Conservation (phyloP, 2,329 filamentous ascomycete genomes). For the Talaromyces islandicus region DNA sequence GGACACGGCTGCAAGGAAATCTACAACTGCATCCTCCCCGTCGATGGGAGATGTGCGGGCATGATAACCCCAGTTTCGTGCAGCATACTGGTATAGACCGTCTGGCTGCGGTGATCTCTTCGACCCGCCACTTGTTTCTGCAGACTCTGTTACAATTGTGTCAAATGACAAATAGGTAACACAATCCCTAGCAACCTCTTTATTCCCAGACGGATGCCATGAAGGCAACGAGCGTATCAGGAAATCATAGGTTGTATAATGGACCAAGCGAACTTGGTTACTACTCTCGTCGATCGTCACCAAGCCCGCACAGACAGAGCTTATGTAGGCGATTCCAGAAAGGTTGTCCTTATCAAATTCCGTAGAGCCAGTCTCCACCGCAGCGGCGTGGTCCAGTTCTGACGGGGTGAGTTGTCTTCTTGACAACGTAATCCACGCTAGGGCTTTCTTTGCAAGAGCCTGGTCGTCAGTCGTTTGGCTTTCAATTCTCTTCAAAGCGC, state of each 20-base stretch:
- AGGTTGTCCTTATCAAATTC: constrained; percentile 14
- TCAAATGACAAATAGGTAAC: constrained; percentile 20
- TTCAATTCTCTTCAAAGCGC: constrained; percentile 39
- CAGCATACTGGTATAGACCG: constrained; percentile 15
- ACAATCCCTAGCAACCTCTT: constrained; percentile 14
- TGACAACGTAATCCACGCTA: constrained; percentile 39
- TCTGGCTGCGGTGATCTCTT: background rate
- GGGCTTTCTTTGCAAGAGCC: constrained; percentile 32
- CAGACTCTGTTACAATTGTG: constrained; percentile 8
- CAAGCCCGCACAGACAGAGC: constrained; percentile 27
- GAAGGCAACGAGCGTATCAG: constrained; percentile 14
- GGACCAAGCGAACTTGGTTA: constrained; percentile 25
- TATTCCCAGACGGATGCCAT: constrained; percentile 19
- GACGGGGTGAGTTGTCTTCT: constrained; percentile 25
- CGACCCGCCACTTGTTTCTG: background rate
- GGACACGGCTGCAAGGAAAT: background rate
- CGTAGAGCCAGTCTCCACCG: background rate
- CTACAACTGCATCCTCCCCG: background rate
- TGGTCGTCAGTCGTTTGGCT: constrained; percentile 26
- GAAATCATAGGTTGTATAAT: constrained; percentile 29
- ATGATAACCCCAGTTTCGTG: constrained; percentile 16
- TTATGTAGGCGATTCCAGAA: constrained; percentile 18
- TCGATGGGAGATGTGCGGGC: background rate
- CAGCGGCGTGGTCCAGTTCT: constrained; percentile 29
- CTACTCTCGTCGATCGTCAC: constrained; percentile 25